phyloP scores from a whole-genome alignment of 2,329 filamentous ascomycete genomes.

The Lachnum nothofagi region DNA sequence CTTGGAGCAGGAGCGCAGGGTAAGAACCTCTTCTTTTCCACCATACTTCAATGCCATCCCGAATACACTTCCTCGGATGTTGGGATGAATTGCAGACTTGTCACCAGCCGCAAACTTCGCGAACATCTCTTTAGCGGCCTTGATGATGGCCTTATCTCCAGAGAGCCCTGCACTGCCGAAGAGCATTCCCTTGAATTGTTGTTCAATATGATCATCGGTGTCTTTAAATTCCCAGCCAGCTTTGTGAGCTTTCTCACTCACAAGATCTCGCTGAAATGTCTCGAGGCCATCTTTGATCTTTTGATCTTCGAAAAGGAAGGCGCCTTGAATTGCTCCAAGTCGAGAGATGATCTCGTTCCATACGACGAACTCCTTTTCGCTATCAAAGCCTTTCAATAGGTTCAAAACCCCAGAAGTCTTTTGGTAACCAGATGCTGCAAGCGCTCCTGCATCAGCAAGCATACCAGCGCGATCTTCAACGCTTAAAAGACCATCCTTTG shows the following conservation, averaged over 20 bases:
- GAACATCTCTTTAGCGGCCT: constrained; percentile 86
- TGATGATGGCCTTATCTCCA: constrained; percentile 72
- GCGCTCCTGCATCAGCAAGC: constrained; percentile 85
- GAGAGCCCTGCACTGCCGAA: constrained; percentile 78
- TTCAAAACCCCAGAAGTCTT: constrained; percentile 86
- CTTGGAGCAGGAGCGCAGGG: neutral
- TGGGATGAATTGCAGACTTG: constrained; percentile 78
- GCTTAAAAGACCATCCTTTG: constrained; percentile 70
- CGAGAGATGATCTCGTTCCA: constrained; percentile 88
- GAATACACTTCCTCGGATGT: constrained; percentile 83
- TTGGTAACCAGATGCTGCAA: constrained; percentile 86
- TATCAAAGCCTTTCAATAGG: constrained; percentile 77
- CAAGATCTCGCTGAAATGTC: constrained; percentile 74
- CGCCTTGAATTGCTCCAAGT: constrained; percentile 70
- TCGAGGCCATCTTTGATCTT: constrained; percentile 70
- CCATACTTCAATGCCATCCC: constrained; percentile 78
- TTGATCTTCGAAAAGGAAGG: constrained; percentile 84
- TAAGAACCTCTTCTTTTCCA: constrained; percentile 68
- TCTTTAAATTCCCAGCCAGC: constrained; percentile 85
- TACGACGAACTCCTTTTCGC: constrained; percentile 83
- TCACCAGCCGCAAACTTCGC: constrained; percentile 77
- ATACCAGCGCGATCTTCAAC: constrained; percentile 93
- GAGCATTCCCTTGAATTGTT: constrained; percentile 90
- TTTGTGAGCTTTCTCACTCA: constrained; percentile 74
- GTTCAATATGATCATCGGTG: constrained; percentile 78